These are phyloP conservation scores for Leccinum boreale DNA, from an alignment of 768 basidiomycete species.

Conservation along the genomic window DNA sequence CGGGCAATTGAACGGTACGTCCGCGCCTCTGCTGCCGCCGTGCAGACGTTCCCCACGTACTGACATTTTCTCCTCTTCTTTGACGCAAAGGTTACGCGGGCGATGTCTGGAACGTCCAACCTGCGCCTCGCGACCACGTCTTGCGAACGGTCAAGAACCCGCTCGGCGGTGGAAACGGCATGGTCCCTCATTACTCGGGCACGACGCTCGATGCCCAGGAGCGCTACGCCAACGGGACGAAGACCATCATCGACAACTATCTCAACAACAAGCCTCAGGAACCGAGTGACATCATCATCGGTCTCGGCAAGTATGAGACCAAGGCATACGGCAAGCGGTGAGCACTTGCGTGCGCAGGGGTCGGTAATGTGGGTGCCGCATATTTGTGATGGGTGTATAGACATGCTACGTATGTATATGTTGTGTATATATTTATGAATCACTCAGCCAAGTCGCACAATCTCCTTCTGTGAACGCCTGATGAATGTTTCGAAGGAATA, in stretches of 20 bases:
- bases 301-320: conserved; percentile 52
- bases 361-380: not conserved
- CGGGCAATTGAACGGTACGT: conserved; percentile 64
- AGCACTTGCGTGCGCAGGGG: not conserved
- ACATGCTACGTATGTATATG: not conserved
- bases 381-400: not conserved
- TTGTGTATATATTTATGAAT: not conserved
- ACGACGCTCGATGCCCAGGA: conserved; percentile 88
- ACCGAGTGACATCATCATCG: conserved; percentile 78
- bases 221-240: conserved; percentile 75
- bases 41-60: not conserved
- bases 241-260: conserved; percentile 71
- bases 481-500: not conserved
- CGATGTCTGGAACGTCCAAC: conserved; percentile 87
- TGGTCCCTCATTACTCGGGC: conserved; percentile 86
- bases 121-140: conserved; percentile 80
- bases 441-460: not conserved
- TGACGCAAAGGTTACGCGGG: conserved; percentile 31
- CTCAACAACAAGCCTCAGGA: conserved; percentile 62
- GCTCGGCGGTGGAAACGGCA: conserved; percentile 83
- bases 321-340: conserved; percentile 39
- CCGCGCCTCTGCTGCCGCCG: not conserved
- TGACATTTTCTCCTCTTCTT: not conserved
- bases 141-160: conserved; percentile 85
- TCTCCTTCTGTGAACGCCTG: not conserved